Evolutionary conservation across 345 rosid species (phyloP), one percentile per base, ranked within the genome.

Genomic region (Arabidopsis thaliana): DNA sequence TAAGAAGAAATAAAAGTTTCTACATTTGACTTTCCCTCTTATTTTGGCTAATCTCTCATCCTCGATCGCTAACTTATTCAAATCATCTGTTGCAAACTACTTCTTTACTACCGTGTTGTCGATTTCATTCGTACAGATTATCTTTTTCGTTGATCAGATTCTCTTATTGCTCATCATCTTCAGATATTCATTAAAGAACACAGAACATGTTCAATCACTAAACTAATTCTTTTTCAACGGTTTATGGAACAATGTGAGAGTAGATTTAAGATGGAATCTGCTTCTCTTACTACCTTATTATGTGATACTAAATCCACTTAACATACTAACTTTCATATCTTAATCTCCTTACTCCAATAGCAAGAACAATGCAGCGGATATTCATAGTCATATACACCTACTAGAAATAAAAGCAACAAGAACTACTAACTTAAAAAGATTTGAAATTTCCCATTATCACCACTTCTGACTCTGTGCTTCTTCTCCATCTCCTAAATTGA

Each of bases 381-480:
- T 50, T 38, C 51, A 38, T 72, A 16, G 28, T 24, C 46, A 33
- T 7, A 34, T 8, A 24, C 12, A 16, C 20, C 20, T 16, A 16
- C 6, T 23, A 67, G 48, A 44, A 42, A 44, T 14, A 44, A 44
- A 57, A 60, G 58, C 44, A 70, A 66, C 36, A 66, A 48, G 20
- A 48, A 64, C 10, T 2, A 69, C 10, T 2, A 68, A 51, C 33
- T 22, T 2, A 6, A 45, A 40, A 33, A 70, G 52, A 42, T 57
- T 30, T 2, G 34, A 46, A 23, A 49, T 45, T n/a, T 45, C 1
- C 1, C 22, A 45, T 22, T 45, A n/a, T 45, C 50, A 45, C 3
- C 23, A 45, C 48, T 25, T 68, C 10, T 5, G n/a, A 53, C 74
- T 57, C 74, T 56, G 9, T 56, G 13, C 55, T 57, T 44, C 55